Evolutionary conservation across 108 stramenopile species (phyloP), one percentile per base, ranked within the genome.

Genomic region (Fragilaria radians): DNA sequence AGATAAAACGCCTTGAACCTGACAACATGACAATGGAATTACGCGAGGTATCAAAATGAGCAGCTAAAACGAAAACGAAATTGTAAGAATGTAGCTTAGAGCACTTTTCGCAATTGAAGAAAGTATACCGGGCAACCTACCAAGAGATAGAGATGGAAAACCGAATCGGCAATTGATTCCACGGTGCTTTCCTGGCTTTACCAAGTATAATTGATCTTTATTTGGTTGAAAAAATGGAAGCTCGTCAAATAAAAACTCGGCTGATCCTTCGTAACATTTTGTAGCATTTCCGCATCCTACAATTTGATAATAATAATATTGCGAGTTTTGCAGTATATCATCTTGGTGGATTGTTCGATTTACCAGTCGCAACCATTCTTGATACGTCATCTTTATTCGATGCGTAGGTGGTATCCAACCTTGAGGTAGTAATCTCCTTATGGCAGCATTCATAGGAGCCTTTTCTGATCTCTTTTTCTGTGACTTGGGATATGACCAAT

Each of bases 81-180:
- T 93, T 93, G 29, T n/a, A n/a, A n/a, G n/a, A n/a, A n/a, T n/a
- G n/a, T n/a, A n/a, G n/a, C n/a, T n/a, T n/a, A n/a, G n/a, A n/a
- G n/a, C n/a, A n/a, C n/a, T n/a, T n/a, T n/a, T n/a, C n/a, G n/a
- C n/a, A n/a, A n/a, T n/a, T n/a, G n/a, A n/a, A n/a, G n/a, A n/a
- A n/a, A n/a, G n/a, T n/a, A n/a, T n/a, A n/a, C n/a, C n/a, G n/a
- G n/a, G n/a, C n/a, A n/a, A n/a, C n/a, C n/a, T n/a, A n/a, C n/a
- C n/a, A n/a, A n/a, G n/a, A n/a, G n/a, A n/a, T n/a, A n/a, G n/a
- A n/a, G n/a, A n/a, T n/a, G n/a, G n/a, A n/a, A n/a, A n/a, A n/a
- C 97, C 97, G 61, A 98, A 95, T 18, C 97, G 78, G 61, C 97
- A 98, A 70, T 98, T 95, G 57, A 98, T 95, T 5, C 98, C 98